Conservation (phyloP, 768 basidiomycete species). For the Russula emetica region DNA sequence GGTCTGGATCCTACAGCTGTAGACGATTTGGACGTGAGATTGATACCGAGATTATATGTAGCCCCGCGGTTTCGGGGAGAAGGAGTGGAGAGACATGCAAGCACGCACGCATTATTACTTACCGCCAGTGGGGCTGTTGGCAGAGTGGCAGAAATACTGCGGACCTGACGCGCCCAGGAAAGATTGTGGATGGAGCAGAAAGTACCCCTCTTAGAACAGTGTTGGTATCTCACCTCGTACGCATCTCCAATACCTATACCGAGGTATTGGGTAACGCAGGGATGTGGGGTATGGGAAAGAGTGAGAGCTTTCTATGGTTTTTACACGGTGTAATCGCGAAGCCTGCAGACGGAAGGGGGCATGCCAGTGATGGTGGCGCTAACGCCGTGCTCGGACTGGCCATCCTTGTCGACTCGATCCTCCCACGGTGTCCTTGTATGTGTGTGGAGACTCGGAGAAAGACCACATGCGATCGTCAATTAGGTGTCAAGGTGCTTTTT, state of each 20-base stretch:
- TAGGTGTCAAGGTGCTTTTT: not conserved
- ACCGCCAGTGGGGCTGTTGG: conserved; percentile 49
- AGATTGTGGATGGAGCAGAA: conserved; percentile 41
- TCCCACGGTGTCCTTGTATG: conserved; percentile 60
- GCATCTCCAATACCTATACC: conserved; percentile 50
- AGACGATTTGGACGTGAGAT: not conserved
- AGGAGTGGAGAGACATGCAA: not conserved
- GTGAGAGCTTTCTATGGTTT: not conserved
- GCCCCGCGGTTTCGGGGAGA: conserved; percentile 1
- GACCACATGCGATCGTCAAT: conserved; percentile 36
- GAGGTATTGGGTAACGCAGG: conserved; percentile 44
- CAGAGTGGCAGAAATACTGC: conserved; percentile 47
- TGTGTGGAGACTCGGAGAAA: conserved; percentile 53
- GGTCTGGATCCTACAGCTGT: conserved; percentile 49
- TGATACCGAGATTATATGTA: not conserved
- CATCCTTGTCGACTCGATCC: conserved; percentile 58
- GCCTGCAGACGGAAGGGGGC: conserved; percentile 53
- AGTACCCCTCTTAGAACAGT: conserved; percentile 52
- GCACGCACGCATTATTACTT: conserved; percentile 48
- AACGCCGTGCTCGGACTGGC: conserved; percentile 52
- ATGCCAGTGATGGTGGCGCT: conserved; percentile 48
- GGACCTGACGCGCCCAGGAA: conserved; percentile 49
- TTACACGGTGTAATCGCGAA: conserved; percentile 57
- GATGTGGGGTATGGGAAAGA: not conserved
- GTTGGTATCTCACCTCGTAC: conserved; percentile 56